Base-by-base conservation (phyloP, 306 rosid genomes). In the Ziziphus jujuba region DNA sequence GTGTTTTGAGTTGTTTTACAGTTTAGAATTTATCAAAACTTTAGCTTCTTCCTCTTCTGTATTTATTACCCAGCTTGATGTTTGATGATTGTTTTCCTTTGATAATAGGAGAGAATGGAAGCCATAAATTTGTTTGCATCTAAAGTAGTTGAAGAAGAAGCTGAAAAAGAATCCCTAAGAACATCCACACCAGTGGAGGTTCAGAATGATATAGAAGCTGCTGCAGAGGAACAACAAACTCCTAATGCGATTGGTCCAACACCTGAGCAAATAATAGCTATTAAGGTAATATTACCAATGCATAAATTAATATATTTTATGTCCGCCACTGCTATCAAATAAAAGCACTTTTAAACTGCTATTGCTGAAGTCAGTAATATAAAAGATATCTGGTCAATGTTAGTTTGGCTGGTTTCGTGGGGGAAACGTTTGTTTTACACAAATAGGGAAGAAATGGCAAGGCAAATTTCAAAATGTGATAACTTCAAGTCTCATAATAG, bases 251-350 rank as follows among this genome's bases (percentile, higher is more conserved):
- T 73, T 67, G 93, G 87, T 31, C 97, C 98, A 50, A 92, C 98
- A 35, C 91, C 92, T 3, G 97, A 92, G 79, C 98, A 92, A 80
- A 90, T 92, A 64, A 86, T 77, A 70, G 97, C 97, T 54, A 92
- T 92, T 59, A 92, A 92, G 98, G 98, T 92, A 79, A 59, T 31
- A 34, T 53, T 3, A 35, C 40, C 31, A 17, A 5, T 72, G 24
- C 38, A 22, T 62, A 34, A 33, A 13, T 62, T 64, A 22, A 53
- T 35, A 15, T 40, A 57, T 56, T 22, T 28, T 19, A 45, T 19
- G 25, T 13, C 22, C 31, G 15, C 49, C 0, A 15, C 64, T 34
- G 11, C 45, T 59, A 33, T 35, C 19, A 31, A 35, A n/a, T 59
- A 35, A 13, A 5, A 35, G 40, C 1, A 1, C 10, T 38, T 38